Evolutionary conservation across 73 alveolate genomes (phyloP).

Genomic region (Blepharisma stoltei): DNA sequence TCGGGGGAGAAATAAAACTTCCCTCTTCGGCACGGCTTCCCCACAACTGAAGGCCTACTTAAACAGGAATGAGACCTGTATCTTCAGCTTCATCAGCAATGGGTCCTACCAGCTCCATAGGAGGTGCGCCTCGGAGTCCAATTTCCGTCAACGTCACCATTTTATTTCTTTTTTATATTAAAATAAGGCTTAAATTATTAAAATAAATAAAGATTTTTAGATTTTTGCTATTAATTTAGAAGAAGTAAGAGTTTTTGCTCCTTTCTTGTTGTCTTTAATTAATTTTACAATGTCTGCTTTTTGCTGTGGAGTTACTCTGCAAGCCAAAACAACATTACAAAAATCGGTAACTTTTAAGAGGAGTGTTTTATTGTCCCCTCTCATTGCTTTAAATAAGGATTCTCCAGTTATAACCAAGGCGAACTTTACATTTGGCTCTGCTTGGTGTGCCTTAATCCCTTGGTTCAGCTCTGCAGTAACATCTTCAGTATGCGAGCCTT

Average conservation of each 20-base stretch:
- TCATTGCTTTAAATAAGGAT: constrained; percentile 22
- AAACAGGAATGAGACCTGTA: no score
- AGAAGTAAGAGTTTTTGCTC: neutral
- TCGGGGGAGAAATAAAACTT: no score
- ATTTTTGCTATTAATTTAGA: neutral
- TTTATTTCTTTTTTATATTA: constrained; percentile 50
- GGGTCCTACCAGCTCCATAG: no score
- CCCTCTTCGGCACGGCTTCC: no score
- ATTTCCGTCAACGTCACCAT: constrained; percentile 72
- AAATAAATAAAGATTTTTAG: no score
- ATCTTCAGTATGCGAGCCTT: constrained; percentile 57
- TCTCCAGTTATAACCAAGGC: constrained; percentile 55
- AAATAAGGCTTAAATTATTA: constrained; percentile 39
- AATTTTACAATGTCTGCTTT: constrained; percentile 83
- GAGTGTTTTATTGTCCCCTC: neutral
- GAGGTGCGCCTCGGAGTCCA: no score
- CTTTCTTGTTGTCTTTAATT: constrained; percentile 42
- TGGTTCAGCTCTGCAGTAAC: constrained; percentile 52
- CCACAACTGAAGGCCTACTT: no score
- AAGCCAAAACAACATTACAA: constrained; percentile 66
- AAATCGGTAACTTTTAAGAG: constrained; percentile 51
- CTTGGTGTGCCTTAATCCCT: constrained; percentile 22
- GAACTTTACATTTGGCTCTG: constrained; percentile 36
- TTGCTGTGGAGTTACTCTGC: constrained; percentile 88
- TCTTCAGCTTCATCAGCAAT: no score